Evolutionary conservation across 768 basidiomycete species (phyloP).

Genomic region (Lactarius psammicola): DNA sequence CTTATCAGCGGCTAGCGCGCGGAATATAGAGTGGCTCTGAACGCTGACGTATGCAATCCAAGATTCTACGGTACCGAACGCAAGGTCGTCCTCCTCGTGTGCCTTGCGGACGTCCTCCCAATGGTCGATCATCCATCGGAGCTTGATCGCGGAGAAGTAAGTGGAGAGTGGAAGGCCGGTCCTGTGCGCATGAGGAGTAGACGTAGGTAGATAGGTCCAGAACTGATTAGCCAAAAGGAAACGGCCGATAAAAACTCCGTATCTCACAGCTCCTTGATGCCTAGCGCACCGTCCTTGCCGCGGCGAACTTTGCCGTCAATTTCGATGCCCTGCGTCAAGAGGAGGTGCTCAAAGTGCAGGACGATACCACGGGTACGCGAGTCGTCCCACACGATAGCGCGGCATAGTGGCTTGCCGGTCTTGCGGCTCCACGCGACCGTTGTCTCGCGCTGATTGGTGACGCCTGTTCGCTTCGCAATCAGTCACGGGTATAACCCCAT

Average conservation of each 20-base stretch:
- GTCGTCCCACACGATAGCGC: conserved; percentile 95
- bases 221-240: conserved; percentile 12
- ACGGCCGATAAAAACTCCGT: conserved; percentile 4
- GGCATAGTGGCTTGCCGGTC: conserved; percentile 86
- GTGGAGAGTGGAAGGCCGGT: conserved; percentile 95
- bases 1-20: neutral
- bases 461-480: conserved; percentile 48
- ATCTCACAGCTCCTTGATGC: conserved; percentile 65
- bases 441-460: conserved; percentile 98
- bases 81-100: conserved; percentile 73
- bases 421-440: conserved; percentile 88
- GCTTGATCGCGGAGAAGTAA: conserved; percentile 96
- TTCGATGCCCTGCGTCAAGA: conserved; percentile 73
- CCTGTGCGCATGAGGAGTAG: too few relatives aligned
- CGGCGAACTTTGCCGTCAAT: conserved; percentile 65
- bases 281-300: conserved; percentile 65
- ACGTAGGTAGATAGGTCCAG: conserved; percentile 19
- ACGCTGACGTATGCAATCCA: conserved; percentile 83
- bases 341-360: conserved; percentile 70
- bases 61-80: conserved; percentile 95
- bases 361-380: conserved; percentile 87
- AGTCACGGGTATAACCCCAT: conserved; percentile 14
- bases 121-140: conserved; percentile 96
- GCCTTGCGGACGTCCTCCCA: conserved; percentile 71
- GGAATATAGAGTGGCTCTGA: neutral